Evolutionary conservation across 371 early-diverging fungal species (phyloP).

Genomic region (Rhizopus microsporus): DNA sequence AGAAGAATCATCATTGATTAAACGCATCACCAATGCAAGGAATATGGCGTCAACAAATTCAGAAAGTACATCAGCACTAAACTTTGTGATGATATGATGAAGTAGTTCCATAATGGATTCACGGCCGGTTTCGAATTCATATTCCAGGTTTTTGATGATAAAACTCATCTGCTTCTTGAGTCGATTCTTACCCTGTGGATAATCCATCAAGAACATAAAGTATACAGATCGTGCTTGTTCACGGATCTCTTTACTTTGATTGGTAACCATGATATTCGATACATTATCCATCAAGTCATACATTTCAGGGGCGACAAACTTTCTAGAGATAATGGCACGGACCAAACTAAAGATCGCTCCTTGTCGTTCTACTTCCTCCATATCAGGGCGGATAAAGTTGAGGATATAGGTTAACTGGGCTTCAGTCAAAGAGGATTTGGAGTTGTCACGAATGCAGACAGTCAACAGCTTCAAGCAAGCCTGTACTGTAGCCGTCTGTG

Average conservation of each 20-base stretch:
- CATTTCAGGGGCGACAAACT: constrained; percentile 83
- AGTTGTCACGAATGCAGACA: constrained; percentile 70
- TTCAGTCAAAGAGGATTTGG: constrained; percentile 63
- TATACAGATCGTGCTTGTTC: constrained; percentile 80
- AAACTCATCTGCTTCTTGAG: constrained; percentile 83
- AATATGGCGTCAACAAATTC: constrained; percentile 84
- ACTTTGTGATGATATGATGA: constrained; percentile 73
- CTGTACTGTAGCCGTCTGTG: constrained; percentile 76
- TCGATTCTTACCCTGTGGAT: constrained; percentile 85
- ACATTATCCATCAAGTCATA: constrained; percentile 90
- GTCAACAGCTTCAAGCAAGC: constrained; percentile 80
- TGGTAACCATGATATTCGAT: constrained; percentile 81
- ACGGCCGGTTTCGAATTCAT: constrained; percentile 89
- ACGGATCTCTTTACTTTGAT: constrained; percentile 77
- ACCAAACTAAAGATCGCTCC: constrained; percentile 83
- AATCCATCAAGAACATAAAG: constrained; percentile 91
- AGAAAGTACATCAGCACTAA: constrained; percentile 71
- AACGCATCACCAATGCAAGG: constrained; percentile 76
- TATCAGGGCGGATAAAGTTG: constrained; percentile 80
- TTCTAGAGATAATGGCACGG: constrained; percentile 82
- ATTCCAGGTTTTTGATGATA: constrained; percentile 85
- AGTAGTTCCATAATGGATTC: constrained; percentile 86
- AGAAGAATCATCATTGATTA: constrained; percentile 89
- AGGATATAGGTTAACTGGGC: constrained; percentile 79
- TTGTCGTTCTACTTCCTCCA: constrained; percentile 87